These are phyloP conservation scores for Vigna unguiculata DNA, from an alignment of 306 rosid species.

Conservation along the genomic window DNA sequence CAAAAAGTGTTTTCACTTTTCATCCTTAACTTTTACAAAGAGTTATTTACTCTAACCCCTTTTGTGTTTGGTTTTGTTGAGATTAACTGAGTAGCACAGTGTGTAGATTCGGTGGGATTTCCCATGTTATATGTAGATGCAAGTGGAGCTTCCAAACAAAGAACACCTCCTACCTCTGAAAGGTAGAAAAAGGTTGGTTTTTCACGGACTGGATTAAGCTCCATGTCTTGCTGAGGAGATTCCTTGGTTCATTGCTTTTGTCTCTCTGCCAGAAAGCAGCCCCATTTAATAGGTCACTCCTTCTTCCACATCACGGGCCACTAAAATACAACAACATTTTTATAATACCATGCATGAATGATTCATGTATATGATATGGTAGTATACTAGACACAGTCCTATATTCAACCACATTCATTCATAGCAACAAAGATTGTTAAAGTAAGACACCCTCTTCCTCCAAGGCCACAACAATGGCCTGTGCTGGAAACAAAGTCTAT, in stretches of 20 bases:
- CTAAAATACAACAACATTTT: slow-evolving; percentile 41
- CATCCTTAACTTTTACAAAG: not conserved
- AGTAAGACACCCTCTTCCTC: not conserved
- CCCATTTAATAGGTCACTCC: slow-evolving; percentile 35
- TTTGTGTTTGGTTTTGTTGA: not conserved
- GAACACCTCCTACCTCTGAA: not conserved
- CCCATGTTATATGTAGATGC: not conserved
- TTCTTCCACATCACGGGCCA: slow-evolving; percentile 67
- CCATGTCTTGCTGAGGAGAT: slow-evolving; percentile 39
- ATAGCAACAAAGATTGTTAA: not conserved
- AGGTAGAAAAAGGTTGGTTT: not conserved
- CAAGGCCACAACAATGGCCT: slow-evolving; percentile 51
- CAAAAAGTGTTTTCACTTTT: not conserved
- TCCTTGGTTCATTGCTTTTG: slow-evolving; percentile 29
- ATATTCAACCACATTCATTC: slow-evolving; percentile 30
- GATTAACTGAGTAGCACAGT: not conserved
- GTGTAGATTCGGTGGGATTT: not conserved
- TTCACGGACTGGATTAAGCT: slow-evolving; percentile 62
- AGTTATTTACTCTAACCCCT: not conserved
- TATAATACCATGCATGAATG: not conserved
- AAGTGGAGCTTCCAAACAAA: slow-evolving; percentile 47
- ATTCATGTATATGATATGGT: not conserved
- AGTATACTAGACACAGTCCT: not conserved
- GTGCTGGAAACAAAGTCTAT: slow-evolving; percentile 49
- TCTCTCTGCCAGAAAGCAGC: slow-evolving; percentile 35